A percentile compares a stretch with the other conserved stretches of the same genome.
Conservation (phyloP, 73 alveolate genomes). For the Paramecium tetraurelia region DNA sequence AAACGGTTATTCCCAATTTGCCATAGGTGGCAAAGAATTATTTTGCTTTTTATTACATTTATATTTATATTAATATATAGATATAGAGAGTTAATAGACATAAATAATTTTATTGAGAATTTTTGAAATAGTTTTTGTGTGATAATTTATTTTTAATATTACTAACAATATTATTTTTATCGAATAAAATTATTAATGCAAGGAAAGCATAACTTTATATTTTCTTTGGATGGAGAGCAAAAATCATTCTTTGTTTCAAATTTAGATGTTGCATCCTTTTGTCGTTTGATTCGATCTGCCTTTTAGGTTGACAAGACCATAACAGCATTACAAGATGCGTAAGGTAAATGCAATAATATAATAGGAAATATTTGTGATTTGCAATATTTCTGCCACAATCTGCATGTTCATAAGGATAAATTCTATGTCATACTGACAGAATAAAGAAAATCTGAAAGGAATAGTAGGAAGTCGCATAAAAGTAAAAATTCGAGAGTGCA, state of each 20-base stretch:
- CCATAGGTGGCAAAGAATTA: neutral
- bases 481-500: neutral
- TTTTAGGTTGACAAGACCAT: neutral
- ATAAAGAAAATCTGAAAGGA: neutral
- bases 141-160: neutral
- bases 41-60: neutral
- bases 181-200: neutral
- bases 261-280: neutral
- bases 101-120: neutral
- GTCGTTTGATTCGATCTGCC: constrained; percentile 12
- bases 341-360: neutral
- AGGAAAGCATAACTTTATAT: constrained; percentile 12
- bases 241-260: neutral
- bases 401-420: neutral
- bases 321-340: constrained; percentile 23
- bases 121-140: neutral
- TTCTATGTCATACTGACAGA: constrained; percentile 7
- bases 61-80: neutral
- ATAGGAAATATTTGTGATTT: constrained; percentile 20
- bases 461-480: neutral
- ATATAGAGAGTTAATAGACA: neutral
- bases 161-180: neutral
- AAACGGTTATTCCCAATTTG: neutral
- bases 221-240: constrained; percentile 37
- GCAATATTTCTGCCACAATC: constrained; percentile 5